These are phyloP conservation scores for Rubia tinctorum DNA, from an alignment of 305 asterid species.

Conservation along the genomic window DNA sequence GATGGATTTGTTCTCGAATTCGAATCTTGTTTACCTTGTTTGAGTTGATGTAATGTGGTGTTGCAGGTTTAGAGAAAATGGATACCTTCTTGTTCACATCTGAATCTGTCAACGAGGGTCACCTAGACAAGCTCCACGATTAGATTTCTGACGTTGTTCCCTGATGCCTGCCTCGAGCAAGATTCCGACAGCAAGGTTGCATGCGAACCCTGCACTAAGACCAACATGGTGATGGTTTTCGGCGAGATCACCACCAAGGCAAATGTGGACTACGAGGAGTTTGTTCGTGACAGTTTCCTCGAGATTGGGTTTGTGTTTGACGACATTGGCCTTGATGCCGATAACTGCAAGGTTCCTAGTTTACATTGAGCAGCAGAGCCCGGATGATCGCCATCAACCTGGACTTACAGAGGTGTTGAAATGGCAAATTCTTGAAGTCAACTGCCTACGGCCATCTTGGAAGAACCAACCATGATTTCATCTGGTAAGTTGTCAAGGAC, in stretches of 20 bases:
- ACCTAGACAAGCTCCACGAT: conserved; percentile 57
- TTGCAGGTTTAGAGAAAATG: conserved; percentile 31
- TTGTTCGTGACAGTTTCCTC: conserved; percentile 48
- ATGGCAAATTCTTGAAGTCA: conserved; percentile 42
- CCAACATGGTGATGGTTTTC: conserved; percentile 53
- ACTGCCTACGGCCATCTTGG: conserved; percentile 52
- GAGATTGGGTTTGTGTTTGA: conserved; percentile 39
- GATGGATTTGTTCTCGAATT: background rate
- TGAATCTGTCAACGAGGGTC: conserved; percentile 55
- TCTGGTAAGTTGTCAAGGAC: conserved; percentile 44
- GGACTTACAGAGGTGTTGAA: conserved; percentile 48
- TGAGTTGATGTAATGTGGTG: background rate
- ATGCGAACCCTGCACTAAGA: conserved; percentile 52
- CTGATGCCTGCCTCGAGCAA: conserved; percentile 53
- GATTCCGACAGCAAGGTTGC: conserved; percentile 56
- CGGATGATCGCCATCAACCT: conserved; percentile 46
- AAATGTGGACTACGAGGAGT: conserved; percentile 42
- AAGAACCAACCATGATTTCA: conserved; percentile 40
- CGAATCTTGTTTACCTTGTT: background rate
- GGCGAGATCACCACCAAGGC: conserved; percentile 58
- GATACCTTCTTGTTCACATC: conserved; percentile 52
- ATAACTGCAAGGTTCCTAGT: conserved; percentile 57
- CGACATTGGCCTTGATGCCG: conserved; percentile 47
- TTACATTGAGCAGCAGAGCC: conserved; percentile 48
- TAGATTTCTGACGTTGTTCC: conserved; percentile 54